Base-by-base conservation (phyloP, 2,329 filamentous ascomycete species). In the Cladosporium sp. region DNA sequence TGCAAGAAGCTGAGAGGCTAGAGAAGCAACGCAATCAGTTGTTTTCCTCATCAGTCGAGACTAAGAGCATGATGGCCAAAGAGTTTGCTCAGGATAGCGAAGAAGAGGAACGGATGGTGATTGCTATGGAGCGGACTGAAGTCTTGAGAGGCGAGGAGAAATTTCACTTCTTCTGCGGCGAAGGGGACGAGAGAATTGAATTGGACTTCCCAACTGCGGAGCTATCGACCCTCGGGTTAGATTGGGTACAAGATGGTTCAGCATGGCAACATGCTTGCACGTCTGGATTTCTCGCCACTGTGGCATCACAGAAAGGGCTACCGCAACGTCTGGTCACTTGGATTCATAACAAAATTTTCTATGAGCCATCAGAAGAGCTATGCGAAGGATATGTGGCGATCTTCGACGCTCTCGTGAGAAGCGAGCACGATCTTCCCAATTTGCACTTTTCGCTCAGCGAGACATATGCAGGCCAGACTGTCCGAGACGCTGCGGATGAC, bases 121-220 rank as follows among this genome's bases (percentile, higher is more conserved):
- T 82, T 67, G 88, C 87, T 44, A 82, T 90, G 69, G 79, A 82
- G 67, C 81, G 87, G 70, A 90, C 87, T 1, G 87, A 89, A 72
- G 85, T 85, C 31, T 79, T 86, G 49, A 78, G 84, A 23, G 74
- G 78, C 18, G 80, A 84, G n/a, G 80, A 81, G 61, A 76, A 77
- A 5, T 90, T 86, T 79, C 80, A 83, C 61, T 89, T 89, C 72
- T 90, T 88, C 69, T 77, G 79, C 5, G 63, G 69, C 68, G 50
- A 66, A 5, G 12, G 14, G 12, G 3, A 55, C 5, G 11, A 29
- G 4, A 5, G 26, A 3, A 62, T 52, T 12, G 29, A 65, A 1
- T 18, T 50, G 28, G 62, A 35, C 6, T 59, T 50, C 35, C 40
- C 53, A 21, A 10, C 26, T 2, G 50, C 53, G n/a, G 62, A 52